Conservation (phyloP, 257 asterid genomes). For the Fraxinus americana region DNA sequence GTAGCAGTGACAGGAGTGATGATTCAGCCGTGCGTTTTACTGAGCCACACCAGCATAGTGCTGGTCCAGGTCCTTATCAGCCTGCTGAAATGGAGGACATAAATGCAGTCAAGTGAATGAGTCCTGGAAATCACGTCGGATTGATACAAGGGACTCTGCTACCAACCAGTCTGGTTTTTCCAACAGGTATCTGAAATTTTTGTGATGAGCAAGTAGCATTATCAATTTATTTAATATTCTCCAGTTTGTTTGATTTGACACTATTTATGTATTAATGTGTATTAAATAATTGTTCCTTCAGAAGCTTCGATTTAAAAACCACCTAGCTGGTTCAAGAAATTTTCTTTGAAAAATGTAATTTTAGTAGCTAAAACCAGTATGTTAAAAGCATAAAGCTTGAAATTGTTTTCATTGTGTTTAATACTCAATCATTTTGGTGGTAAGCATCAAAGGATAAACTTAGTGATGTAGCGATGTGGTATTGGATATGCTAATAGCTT, state of each 20-base stretch:
- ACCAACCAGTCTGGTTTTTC: constrained; percentile 45
- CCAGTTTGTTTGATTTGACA: constrained; percentile 14
- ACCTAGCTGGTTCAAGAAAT: neutral
- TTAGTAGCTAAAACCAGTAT: constrained; percentile 7
- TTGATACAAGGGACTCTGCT: constrained; percentile 45
- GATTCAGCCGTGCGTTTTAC: constrained; percentile 59
- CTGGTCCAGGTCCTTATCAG: constrained; percentile 44
- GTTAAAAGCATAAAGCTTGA: constrained; percentile 4
- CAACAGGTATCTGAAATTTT: constrained; percentile 54
- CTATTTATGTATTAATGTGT: neutral
- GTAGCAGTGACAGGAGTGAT: constrained; percentile 64
- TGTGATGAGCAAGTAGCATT: constrained; percentile 13
- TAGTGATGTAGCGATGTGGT: neutral
- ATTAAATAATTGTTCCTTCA: neutral
- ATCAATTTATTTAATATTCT: constrained; percentile 12
- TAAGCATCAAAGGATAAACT: constrained; percentile 9
- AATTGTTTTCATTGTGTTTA: neutral
- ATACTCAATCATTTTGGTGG: neutral
- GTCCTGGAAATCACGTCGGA: constrained; percentile 38
- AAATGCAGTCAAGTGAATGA: constrained; percentile 28
- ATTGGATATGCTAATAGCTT: neutral
- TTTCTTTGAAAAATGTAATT: constrained; percentile 14
- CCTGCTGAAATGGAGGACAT: constrained; percentile 44
- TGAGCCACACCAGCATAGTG: constrained; percentile 64
- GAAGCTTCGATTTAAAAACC: neutral